Base-by-base conservation (phyloP, 257 asterid species). In the Lavandula angustifolia region DNA sequence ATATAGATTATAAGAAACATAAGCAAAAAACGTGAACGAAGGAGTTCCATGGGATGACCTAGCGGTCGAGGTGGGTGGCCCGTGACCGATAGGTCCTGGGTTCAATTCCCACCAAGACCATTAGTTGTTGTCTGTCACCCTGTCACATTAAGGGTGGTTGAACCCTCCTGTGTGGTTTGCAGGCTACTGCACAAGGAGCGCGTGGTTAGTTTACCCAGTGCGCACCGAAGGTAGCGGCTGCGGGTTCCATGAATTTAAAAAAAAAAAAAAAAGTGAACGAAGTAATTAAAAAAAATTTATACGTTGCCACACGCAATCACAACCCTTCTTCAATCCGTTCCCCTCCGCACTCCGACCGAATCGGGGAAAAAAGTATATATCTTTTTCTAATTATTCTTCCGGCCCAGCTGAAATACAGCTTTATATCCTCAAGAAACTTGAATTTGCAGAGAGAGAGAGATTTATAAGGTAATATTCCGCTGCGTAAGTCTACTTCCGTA, bases 221-320 rank as follows among this genome's bases (percentile, higher is more conserved):
- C n/a, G n/a, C n/a, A n/a, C n/a, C n/a, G n/a, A n/a, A n/a, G n/a
- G n/a, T n/a, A n/a, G n/a, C n/a, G n/a, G n/a, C n/a, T n/a, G n/a
- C n/a, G n/a, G n/a, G n/a, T n/a, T n/a, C n/a, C n/a, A n/a, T n/a
- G n/a, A n/a, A n/a, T n/a, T n/a, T n/a, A n/a, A n/a, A n/a, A n/a
- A n/a, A n/a, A n/a, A n/a, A n/a, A 12, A 56, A 43, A 54, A 64
- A 75, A 60, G 55, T 59, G 60, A 52, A 51, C 69, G 52, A 69
- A 18, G 29, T 7, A 22, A 60, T 31, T 44, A 27, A 54, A 27
- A 46, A 40, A 40, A 1, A 60, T 63, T 16, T 40, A 56, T 50
- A 4, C 60, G 64, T 14, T 62, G 73, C 66, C 40, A 50, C 75
- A 72, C 75, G 69, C 75, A 67, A 59, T 72, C 74, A 61, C 0